Base-by-base conservation (phyloP, 345 rosid genomes). In the Mercurialis annua region DNA sequence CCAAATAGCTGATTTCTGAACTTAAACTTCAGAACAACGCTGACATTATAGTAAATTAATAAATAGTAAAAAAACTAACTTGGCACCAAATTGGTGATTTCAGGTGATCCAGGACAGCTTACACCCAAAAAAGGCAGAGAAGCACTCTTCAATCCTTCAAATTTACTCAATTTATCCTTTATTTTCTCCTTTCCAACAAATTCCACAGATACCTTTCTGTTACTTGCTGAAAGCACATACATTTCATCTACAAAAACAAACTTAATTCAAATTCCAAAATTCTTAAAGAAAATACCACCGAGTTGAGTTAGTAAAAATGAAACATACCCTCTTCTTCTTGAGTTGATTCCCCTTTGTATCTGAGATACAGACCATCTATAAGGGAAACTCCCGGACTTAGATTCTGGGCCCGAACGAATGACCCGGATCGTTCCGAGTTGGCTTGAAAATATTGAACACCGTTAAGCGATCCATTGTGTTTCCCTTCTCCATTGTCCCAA, bases 181-280 rank as follows among this genome's bases (percentile, higher is more conserved):
- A 90, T 84, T 81, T 85, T 86, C 6, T 93, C 92, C 44, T 84
- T 86, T 47, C 98, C 97, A 64, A 93, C 68, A 50, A 93, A 85
- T 68, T 93, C 75, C 61, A 93, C 81, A 12, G 90, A 84, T 16
- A 93, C 95, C 20, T 86, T 87, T 47, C 80, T 81, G 76, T 91
- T 93, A 64, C 77, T 83, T 3, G 96, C 81, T 2, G 98, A 90
- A 29, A 90, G 84, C 65, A 93, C 97, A 63, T 93, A 93, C 99
- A 94, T 94, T 78, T 85, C 99, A 71, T 90, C 98, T 90, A 77
- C 75, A 78, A 2, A n/a, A 68, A 74, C 59, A 54, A 4, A 67
- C n/a, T n/a, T n/a, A n/a, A 44, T 9, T 15, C 51, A n/a, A 2
- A 23, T 5, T 34, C 7, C 24, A 60, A 38, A 60, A 49, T 18